phyloP scores from a whole-genome alignment of 2,329 filamentous ascomycete species.

The Hypoxylon sp. region DNA sequence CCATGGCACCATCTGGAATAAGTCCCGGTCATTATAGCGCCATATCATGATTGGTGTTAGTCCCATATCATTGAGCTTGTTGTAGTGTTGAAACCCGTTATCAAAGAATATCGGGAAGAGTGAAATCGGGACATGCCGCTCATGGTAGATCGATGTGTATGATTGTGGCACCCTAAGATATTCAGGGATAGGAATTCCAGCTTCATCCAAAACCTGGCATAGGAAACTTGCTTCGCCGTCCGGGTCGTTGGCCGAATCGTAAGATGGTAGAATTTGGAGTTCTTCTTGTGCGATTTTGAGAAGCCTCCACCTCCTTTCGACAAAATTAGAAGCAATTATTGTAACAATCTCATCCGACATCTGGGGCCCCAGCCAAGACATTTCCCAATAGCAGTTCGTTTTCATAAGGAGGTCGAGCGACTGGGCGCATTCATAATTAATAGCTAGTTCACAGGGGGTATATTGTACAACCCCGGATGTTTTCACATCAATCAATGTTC shows the following conservation, averaged over 20 bases:
- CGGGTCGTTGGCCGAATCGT: neutral
- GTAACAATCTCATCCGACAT: neutral
- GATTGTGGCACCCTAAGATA: neutral
- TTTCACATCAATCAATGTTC: neutral
- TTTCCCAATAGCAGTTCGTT: neutral
- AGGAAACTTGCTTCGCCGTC: neutral
- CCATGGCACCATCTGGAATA: neutral
- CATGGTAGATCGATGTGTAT: neutral
- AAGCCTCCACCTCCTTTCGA: neutral
- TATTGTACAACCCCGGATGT: neutral
- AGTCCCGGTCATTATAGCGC: neutral
- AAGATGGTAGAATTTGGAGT: neutral
- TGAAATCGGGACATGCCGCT: too few relatives aligned
- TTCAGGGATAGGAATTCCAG: neutral
- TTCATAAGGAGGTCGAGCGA: slow-evolving; percentile 4
- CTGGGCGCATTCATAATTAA: neutral
- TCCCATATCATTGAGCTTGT: neutral
- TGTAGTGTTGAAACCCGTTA: neutral
- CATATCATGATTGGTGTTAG: slow-evolving; percentile 1
- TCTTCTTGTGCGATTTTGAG: neutral
- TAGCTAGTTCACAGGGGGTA: neutral
- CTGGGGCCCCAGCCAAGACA: neutral
- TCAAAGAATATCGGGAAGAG: neutral
- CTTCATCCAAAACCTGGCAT: neutral
- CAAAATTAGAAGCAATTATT: neutral